Evolutionary conservation across 805 yeast species (phyloP).

Genomic region (Yarrowia porcina): DNA sequence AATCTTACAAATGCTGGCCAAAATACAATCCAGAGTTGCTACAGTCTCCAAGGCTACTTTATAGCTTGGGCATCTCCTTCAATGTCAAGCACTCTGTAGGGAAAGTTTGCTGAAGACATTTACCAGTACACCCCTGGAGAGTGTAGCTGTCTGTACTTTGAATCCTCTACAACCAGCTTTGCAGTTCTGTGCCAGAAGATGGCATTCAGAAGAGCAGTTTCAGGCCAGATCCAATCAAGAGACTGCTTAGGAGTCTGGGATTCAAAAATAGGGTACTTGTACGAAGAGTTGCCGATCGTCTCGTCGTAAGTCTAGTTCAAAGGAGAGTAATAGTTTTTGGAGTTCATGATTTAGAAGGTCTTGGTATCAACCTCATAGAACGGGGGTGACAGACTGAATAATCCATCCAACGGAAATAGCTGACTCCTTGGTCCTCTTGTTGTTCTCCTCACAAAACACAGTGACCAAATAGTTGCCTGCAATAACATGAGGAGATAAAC

Average conservation of each 20-base stretch:
- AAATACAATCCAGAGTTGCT: too few relatives aligned
- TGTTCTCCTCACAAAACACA: constrained; percentile 51
- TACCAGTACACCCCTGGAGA: not conserved
- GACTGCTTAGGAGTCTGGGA: constrained; percentile 32
- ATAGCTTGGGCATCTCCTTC: not conserved
- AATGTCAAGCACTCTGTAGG: not conserved
- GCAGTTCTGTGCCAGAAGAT: constrained; percentile 55
- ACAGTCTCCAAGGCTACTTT: too few relatives aligned
- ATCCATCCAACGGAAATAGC: constrained; percentile 60
- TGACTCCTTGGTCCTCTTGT: constrained; percentile 36
- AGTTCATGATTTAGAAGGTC: constrained; percentile 58
- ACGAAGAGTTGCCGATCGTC: not conserved
- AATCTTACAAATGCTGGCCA: too few relatives aligned
- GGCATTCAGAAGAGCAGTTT: constrained; percentile 56
- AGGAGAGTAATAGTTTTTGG: constrained; percentile 56
- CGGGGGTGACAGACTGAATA: constrained; percentile 64
- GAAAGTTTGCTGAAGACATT: not conserved
- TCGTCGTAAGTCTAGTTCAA: constrained; percentile 50
- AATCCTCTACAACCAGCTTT: not conserved
- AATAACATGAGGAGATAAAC: constrained; percentile 68
- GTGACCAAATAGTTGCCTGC: constrained; percentile 65
- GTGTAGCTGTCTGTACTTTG: not conserved
- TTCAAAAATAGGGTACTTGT: constrained; percentile 26
- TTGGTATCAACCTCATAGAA: constrained; percentile 59
- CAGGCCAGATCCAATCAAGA: constrained; percentile 66